Evolutionary conservation across 805 yeast genomes (phyloP).

Genomic region (Ogataea glucozyma): DNA sequence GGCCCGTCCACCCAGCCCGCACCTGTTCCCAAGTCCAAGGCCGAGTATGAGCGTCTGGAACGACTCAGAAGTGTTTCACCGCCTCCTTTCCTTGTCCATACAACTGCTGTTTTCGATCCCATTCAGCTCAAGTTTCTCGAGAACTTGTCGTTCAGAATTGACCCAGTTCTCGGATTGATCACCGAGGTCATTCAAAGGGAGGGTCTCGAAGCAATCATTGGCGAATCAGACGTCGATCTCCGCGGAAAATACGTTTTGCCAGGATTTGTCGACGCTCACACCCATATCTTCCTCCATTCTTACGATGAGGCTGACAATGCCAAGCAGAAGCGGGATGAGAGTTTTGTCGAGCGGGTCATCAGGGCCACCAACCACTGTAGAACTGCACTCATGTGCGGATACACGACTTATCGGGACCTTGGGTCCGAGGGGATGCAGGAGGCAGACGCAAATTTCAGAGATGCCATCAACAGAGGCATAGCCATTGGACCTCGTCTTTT

Average conservation of each 20-base stretch:
- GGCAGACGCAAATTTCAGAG: conserved; percentile 32
- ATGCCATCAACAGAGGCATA: conserved; percentile 31
- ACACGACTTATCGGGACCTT: conserved; percentile 33
- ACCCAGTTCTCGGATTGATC: conserved; percentile 27
- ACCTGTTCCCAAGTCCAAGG: conserved; percentile 24
- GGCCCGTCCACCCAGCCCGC: no score
- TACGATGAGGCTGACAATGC: conserved; percentile 31
- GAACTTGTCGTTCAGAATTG: conserved; percentile 23
- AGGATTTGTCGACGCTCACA: conserved; percentile 34
- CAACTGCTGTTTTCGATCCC: conserved; percentile 25
- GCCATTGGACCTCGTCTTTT: conserved; percentile 29
- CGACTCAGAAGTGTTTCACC: conserved; percentile 15
- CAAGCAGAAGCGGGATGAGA: conserved; percentile 31
- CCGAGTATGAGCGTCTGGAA: conserved; percentile 21
- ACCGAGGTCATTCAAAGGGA: conserved; percentile 14
- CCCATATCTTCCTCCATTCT: conserved; percentile 33
- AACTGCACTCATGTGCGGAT: conserved; percentile 28
- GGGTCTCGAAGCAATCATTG: conserved; percentile 4
- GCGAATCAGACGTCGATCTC: conserved; percentile 25
- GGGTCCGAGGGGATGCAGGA: conserved; percentile 34
- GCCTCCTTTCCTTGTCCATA: conserved; percentile 25
- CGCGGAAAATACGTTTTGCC: conserved; percentile 28
- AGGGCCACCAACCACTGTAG: conserved; percentile 31
- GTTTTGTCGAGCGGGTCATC: conserved; percentile 30
- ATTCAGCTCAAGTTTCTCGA: conserved; percentile 13